Conservation (phyloP, 805 yeast genomes). For the Pichia nanzhaoensis region DNA sequence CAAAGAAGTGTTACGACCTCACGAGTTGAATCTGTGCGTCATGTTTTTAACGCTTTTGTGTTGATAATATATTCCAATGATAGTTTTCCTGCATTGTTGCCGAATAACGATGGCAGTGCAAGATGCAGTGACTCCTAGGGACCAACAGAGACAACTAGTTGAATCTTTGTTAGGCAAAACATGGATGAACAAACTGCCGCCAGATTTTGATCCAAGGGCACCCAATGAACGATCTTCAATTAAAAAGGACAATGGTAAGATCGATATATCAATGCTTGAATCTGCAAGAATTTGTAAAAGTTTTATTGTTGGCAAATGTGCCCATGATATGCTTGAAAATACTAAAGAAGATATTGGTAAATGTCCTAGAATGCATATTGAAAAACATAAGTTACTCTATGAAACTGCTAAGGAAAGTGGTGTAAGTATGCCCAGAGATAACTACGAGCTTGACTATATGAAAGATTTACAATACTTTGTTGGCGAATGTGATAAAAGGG, state of each 20-base stretch:
- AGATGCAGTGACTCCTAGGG: constrained; percentile 37
- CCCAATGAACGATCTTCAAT: constrained; percentile 1
- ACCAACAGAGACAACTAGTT: constrained; percentile 66
- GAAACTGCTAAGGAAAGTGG: constrained; percentile 40
- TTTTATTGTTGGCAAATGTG: constrained; percentile 80
- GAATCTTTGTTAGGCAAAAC: constrained; percentile 79
- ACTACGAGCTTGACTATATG: constrained; percentile 43
- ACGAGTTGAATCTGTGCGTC: not conserved
- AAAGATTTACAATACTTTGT: constrained; percentile 45
- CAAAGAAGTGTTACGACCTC: no score
- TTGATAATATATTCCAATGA: no score
- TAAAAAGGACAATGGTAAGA: constrained; percentile 1
- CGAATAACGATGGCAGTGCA: not conserved
- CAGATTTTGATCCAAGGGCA: constrained; percentile 19
- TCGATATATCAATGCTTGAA: constrained; percentile 32
- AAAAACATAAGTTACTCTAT: constrained; percentile 66
- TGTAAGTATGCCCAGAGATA: constrained; percentile 31
- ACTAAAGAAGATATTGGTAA: constrained; percentile 79
- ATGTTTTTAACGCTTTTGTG: not conserved
- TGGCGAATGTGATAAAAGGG: constrained; percentile 59
- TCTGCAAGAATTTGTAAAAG: constrained; percentile 69
- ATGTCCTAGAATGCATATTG: constrained; percentile 71
- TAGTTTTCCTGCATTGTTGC: no score
- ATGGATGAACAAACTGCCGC: constrained; percentile 29
- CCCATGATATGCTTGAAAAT: constrained; percentile 73